Evolutionary conservation across 225 moss, liverwort and hornwort species (phyloP).

Genomic region (Bryoerythrophyllum caledonicum): DNA sequence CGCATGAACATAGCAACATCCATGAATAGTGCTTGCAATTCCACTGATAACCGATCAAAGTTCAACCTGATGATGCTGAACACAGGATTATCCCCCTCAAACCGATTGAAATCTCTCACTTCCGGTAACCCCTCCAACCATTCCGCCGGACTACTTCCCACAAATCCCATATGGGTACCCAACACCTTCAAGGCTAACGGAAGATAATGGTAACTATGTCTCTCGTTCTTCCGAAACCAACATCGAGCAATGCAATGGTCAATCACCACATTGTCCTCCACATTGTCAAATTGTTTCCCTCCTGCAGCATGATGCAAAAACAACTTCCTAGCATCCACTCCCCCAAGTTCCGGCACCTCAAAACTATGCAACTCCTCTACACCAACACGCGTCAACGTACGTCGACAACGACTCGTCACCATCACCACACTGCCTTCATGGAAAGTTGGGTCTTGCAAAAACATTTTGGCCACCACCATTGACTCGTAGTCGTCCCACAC

Average conservation of each 20-base stretch:
- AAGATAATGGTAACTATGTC: neutral
- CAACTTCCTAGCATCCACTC: too few relatives aligned
- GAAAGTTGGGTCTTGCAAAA: neutral
- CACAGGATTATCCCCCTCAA: neutral
- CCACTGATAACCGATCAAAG: neutral
- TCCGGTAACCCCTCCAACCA: neutral
- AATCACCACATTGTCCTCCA: neutral
- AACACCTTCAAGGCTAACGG: constrained; percentile 9
- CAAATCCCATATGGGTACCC: neutral
- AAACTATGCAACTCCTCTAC: neutral
- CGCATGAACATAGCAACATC: neutral
- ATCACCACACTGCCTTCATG: neutral
- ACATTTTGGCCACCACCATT: neutral
- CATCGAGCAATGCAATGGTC: neutral
- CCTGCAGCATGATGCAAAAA: neutral
- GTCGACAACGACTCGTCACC: neutral
- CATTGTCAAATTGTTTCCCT: neutral
- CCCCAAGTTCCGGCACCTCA: too few relatives aligned
- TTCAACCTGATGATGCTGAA: neutral
- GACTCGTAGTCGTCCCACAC: neutral
- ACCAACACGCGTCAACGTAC: neutral
- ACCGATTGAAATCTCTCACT: neutral
- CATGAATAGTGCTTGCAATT: constrained; percentile 7
- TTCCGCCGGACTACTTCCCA: neutral
- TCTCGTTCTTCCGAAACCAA: neutral